Base-by-base conservation (phyloP, 1,284 basidiomycete genomes). In the Heterobasidion occidentale region DNA sequence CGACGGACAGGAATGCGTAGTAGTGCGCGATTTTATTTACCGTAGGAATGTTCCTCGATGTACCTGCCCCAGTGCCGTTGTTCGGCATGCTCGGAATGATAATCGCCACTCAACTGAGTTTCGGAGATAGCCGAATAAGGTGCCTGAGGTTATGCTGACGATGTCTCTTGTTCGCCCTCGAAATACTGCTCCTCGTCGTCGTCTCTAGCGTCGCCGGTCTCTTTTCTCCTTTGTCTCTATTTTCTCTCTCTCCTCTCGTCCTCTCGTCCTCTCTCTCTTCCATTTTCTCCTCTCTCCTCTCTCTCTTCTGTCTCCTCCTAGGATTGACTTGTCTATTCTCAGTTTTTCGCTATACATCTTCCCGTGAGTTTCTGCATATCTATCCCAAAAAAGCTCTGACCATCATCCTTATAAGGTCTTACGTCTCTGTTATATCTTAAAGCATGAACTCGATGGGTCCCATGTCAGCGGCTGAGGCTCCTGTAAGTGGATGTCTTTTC, bases 361-460 rank as follows among this genome's bases (percentile, higher is more conserved):
- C 67, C 64, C 60, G 61, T 74, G 74, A 69, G 72, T 75, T 73
- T 77, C 74, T 72, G 60, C 63, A 55, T 64, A 63, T 66, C 65
- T 63, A 60, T 61, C 64, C 67, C 64, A 61, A 59, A 60, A 59
- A 62, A 67, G 66, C 66, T 57, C 59, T 62, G 59, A 58, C 58
- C 59, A 54, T 53, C 46, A 15, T 11, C 51, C 36, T 52, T 15
- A 14, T 11, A 57, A 69, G 65, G 63, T 65, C 63, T 70, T 63
- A 65, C 65, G 61, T 63, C 63, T 67, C 67, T 66, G 60, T 67
- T 65, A 65, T 71, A 65, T 78, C 75, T 78, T 77, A 71, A 80
- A 79, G 81, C 83, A 90, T 90, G 88, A 89, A 88, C 76, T 75
- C 78, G 70, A 84, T 90, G 75, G 77, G 77, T 72, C 60, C 64